A percentile compares a stretch with the other conserved stretches of the same genome.
These are phyloP conservation scores for Goffeauzyma gilvescens DNA, from an alignment of 768 basidiomycete genomes.

Conservation along the genomic window DNA sequence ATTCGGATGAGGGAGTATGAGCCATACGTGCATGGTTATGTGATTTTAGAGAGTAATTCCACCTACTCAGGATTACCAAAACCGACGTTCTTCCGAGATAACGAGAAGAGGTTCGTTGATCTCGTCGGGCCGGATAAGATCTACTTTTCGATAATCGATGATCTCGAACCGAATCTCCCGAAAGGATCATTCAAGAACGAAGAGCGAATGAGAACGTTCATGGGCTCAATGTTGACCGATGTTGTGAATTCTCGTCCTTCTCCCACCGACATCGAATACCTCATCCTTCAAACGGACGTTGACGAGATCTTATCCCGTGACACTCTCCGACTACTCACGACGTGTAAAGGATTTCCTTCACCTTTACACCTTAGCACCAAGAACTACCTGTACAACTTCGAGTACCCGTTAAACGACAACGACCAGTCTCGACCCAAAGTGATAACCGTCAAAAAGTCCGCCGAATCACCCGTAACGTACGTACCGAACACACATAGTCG, in stretches of 20 bases:
- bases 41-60: slow-evolving; percentile 16
- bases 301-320: slow-evolving; percentile 15
- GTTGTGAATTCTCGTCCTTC: background rate
- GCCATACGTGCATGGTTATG: slow-evolving; percentile 11
- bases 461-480: background rate
- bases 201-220: slow-evolving; percentile 2
- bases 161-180: slow-evolving; percentile 3
- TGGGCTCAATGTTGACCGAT: slow-evolving; percentile 2
- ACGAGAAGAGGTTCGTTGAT: slow-evolving; percentile 10
- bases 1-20: slow-evolving; percentile 17
- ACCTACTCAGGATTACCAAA: slow-evolving; percentile 16
- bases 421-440: slow-evolving; percentile 14
- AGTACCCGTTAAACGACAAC: slow-evolving; percentile 10
- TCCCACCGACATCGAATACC: too few species aligned
- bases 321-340: slow-evolving; percentile 10
- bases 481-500: slow-evolving; percentile 3
- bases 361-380: slow-evolving; percentile 13
- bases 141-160: slow-evolving; percentile 6
- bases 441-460: too few species aligned
- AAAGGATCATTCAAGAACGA: slow-evolving; percentile 15
- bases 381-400: slow-evolving; percentile 14
- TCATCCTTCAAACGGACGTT: slow-evolving; percentile 13
- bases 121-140: slow-evolving; percentile 7
- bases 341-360: slow-evolving; percentile 8
- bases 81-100: slow-evolving; percentile 10